phyloP scores from a whole-genome alignment of 2,329 filamentous ascomycete species.

The Cephalotrichum gorgonifer region DNA sequence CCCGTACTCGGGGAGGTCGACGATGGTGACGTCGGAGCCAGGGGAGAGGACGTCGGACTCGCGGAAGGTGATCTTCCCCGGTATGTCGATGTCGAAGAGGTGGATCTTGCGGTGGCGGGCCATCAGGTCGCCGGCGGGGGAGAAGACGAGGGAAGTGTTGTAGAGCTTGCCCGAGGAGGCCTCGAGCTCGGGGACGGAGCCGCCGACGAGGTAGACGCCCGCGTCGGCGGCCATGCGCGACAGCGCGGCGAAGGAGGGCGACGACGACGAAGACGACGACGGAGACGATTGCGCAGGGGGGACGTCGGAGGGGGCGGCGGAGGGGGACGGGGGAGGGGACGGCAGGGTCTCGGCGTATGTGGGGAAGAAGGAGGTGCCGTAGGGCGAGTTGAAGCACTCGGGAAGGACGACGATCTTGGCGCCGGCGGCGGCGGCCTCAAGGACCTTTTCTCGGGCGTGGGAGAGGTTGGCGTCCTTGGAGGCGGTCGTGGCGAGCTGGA shows the following conservation, averaged over 20 bases:
- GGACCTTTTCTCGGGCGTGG: constrained; percentile 71
- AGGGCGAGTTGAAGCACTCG: constrained; percentile 98
- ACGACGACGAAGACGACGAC: constrained; percentile 58
- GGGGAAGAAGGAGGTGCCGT: constrained; percentile 79
- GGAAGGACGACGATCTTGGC: constrained; percentile 85
- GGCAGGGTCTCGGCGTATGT: constrained; percentile 82
- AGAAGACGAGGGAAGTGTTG: constrained; percentile 84
- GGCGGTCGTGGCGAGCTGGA: constrained; percentile 70
- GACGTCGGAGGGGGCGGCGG: constrained; percentile 66
- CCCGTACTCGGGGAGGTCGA: constrained; percentile 83
- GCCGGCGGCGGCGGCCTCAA: constrained; percentile 65
- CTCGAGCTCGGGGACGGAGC: constrained; percentile 81
- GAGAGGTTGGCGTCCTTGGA: constrained; percentile 81
- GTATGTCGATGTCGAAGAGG: constrained; percentile 96
- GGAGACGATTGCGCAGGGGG: too few species aligned
- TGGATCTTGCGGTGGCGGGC: constrained; percentile 88
- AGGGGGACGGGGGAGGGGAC: constrained; percentile 60
- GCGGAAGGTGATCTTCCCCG: constrained; percentile 82
- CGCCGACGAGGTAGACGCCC: constrained; percentile 73
- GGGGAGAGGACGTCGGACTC: constrained; percentile 84
- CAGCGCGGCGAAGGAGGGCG: constrained; percentile 79
- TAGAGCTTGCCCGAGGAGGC: constrained; percentile 55
- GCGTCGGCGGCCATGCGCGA: constrained; percentile 70
- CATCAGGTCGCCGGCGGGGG: constrained; percentile 67
- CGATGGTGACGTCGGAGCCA: constrained; percentile 73